These are phyloP conservation scores for Colletotrichum cordylinicola DNA, from an alignment of 2,329 filamentous ascomycete species.

Conservation along the genomic window DNA sequence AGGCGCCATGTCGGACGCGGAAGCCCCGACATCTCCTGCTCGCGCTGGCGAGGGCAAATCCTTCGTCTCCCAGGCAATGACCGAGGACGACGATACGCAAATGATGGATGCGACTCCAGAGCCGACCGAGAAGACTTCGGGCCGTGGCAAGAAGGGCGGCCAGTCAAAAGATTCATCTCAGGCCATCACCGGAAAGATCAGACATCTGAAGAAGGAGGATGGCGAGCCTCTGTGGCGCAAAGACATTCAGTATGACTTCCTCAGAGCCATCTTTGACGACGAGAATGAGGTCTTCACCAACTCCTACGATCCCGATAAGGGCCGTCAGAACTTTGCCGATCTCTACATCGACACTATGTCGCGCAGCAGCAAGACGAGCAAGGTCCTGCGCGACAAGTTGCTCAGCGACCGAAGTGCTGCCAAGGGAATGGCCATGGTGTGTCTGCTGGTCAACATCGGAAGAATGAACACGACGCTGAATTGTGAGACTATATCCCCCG, in stretches of 20 bases:
- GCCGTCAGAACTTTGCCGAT: conserved; percentile 81
- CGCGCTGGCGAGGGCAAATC: conserved; percentile 47
- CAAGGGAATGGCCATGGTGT: conserved; percentile 99
- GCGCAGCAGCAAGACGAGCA: conserved; percentile 97
- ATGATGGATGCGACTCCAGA: conserved; percentile 51
- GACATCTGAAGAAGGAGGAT: conserved; percentile 87
- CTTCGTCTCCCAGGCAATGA: conserved; percentile 48
- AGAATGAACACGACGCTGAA: conserved; percentile 99
- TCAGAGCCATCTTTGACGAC: conserved; percentile 81
- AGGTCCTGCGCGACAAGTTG: conserved; percentile 96
- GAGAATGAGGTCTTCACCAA: conserved; percentile 83
- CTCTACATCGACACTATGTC: conserved; percentile 99
- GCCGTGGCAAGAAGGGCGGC: conserved; percentile 39
- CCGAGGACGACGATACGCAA: conserved; percentile 48
- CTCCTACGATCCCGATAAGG: conserved; percentile 75
- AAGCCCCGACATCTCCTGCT: conserved; percentile 51
- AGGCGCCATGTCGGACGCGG: conserved; percentile 49
- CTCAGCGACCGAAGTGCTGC: conserved; percentile 90
- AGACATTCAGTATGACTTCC: conserved; percentile 89
- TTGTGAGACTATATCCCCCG: conserved; percentile 64
- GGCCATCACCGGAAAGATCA: conserved; percentile 69
- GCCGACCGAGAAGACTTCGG: conserved; percentile 40
- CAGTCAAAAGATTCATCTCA: conserved; percentile 41
- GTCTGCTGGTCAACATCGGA: conserved; percentile 93
- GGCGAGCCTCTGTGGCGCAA: conserved; percentile 86